Conservation (phyloP, 441 rosid species). For the Breynia disticha region DNA sequence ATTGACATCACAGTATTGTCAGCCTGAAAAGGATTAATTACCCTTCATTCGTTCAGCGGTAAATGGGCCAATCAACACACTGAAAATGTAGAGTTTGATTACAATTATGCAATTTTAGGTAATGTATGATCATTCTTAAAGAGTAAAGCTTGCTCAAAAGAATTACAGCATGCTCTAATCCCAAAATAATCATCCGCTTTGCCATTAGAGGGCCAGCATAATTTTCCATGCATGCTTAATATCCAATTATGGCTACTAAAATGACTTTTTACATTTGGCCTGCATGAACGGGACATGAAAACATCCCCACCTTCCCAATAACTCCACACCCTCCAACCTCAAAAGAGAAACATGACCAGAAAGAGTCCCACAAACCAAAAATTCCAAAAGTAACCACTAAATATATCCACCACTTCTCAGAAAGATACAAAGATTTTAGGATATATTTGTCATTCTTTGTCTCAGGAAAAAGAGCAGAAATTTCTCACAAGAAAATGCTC, state of each 20-base stretch:
- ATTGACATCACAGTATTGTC: too few relatives aligned
- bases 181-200: too few relatives aligned
- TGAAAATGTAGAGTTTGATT: too few relatives aligned
- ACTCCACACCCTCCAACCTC: conserved; percentile 35
- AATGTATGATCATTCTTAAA: too few relatives aligned
- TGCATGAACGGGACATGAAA: conserved; percentile 14
- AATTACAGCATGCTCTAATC: too few relatives aligned
- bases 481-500: conserved; percentile 19
- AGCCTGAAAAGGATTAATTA: too few relatives aligned
- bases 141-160: too few relatives aligned
- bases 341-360: conserved; percentile 37
- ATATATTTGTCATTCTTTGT: conserved; percentile 14
- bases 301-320: conserved; percentile 32
- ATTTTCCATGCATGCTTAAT: neutral
- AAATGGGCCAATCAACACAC: too few relatives aligned
- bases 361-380: conserved; percentile 14
- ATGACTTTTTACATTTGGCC: neutral
- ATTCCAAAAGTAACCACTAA: conserved; percentile 14
- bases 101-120: too few relatives aligned
- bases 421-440: conserved; percentile 1
- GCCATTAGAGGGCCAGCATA: too few relatives aligned
- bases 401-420: neutral
- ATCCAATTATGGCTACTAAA: neutral
- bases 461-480: conserved; percentile 3
- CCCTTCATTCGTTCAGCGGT: too few relatives aligned